A percentile compares a stretch with the other conserved stretches of the same genome.
These are phyloP conservation scores for Sclerospora graminicola DNA, from an alignment of 352 stramenopile genomes.

Conservation along the genomic window DNA sequence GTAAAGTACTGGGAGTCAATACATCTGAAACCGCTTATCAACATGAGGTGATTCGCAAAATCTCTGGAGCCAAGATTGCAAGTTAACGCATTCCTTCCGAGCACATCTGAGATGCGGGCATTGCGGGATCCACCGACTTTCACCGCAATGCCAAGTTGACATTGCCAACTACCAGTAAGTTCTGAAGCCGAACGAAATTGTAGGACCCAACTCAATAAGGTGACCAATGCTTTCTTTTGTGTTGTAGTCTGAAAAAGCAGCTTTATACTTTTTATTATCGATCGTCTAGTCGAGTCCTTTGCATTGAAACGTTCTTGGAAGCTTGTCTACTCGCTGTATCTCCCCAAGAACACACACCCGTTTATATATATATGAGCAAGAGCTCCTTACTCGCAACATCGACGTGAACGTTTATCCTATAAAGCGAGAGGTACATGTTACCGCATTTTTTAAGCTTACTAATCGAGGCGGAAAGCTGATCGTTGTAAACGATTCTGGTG, in stretches of 20 bases:
- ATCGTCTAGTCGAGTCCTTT: slow-evolving; percentile 91
- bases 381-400: slow-evolving; percentile 88
- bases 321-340: slow-evolving; percentile 90
- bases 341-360: slow-evolving; percentile 91
- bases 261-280: slow-evolving; percentile 97
- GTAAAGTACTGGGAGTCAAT: slow-evolving; percentile 79
- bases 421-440: slow-evolving; percentile 86
- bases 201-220: background rate
- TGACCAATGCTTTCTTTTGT: background rate
- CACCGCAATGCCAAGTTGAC: slow-evolving; percentile 47
- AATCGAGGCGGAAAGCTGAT: too few species aligned
- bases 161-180: slow-evolving; percentile 86
- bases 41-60: slow-evolving; percentile 58
- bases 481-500: background rate
- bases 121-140: slow-evolving; percentile 29
- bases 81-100: slow-evolving; percentile 49
- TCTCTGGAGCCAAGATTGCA: slow-evolving; percentile 61
- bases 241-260: slow-evolving; percentile 54
- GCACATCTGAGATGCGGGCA: slow-evolving; percentile 16
- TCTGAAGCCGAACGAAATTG: background rate
- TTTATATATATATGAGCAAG: slow-evolving; percentile 95
- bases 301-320: slow-evolving; percentile 90
- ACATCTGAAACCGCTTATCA: slow-evolving; percentile 51
- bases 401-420: slow-evolving; percentile 99
- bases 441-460: too few species aligned